phyloP scores from a whole-genome alignment of 2,329 filamentous ascomycete species.

The Xylaria multiplex region DNA sequence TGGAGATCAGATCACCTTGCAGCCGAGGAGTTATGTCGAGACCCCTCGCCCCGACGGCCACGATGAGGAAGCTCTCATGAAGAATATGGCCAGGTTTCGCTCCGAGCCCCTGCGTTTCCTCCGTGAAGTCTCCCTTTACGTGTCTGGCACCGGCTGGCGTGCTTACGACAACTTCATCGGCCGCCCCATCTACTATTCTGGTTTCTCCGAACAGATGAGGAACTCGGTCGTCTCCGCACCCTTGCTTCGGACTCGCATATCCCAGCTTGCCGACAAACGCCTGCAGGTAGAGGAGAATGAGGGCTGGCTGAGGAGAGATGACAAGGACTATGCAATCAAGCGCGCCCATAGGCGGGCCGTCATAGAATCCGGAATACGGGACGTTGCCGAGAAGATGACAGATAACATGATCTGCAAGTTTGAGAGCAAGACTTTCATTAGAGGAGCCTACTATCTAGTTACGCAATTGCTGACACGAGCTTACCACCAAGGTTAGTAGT shows the following conservation, averaged over 20 bases:
- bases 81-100: conserved; percentile 88
- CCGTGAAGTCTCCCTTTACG: conserved; percentile 90
- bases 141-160: conserved; percentile 94
- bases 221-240: conserved; percentile 77
- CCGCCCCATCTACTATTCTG: conserved; percentile 91
- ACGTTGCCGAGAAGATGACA: conserved; percentile 86
- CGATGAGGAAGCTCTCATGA: conserved; percentile 77
- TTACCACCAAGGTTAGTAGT: conserved; percentile 78
- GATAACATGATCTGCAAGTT: conserved; percentile 99
- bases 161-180: conserved; percentile 91
- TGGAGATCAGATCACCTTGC: conserved; percentile 77
- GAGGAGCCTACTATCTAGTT: conserved; percentile 87
- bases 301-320: conserved; percentile 69
- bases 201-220: conserved; percentile 93
- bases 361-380: conserved; percentile 77
- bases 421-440: conserved; percentile 92
- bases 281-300: conserved; percentile 80
- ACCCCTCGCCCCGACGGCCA: conserved; percentile 60
- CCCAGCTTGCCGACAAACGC: conserved; percentile 78
- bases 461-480: conserved; percentile 91
- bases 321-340: conserved; percentile 64
- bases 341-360: conserved; percentile 66
- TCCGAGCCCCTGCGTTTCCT: conserved; percentile 79
- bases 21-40: conserved; percentile 75
- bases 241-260: conserved; percentile 78